Evolutionary conservation across 768 basidiomycete species (phyloP), one percentile per base, ranked within the genome.

Genomic region (Mycena olivaceomarginata): DNA sequence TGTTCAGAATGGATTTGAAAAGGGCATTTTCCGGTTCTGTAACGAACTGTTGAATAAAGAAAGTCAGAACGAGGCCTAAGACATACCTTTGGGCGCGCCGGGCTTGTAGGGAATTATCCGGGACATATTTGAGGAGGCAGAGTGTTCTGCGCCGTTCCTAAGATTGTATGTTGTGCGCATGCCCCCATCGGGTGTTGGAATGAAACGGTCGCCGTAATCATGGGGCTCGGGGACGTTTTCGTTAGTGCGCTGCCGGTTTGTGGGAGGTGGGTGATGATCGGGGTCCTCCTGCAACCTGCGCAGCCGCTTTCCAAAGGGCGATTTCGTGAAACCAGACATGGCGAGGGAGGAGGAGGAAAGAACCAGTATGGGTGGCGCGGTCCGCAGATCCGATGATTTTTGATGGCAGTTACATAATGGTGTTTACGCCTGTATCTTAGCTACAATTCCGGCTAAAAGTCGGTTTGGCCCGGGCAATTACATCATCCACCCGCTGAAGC

Each of bases 1-100:
- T 91, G 83, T 96, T 92, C 22, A 96, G 87, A 76, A 96, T 92
- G 39, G 94, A 91, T 75, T 89, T 93, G 87, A 97, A 96, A 68
- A 96, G 91, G 13, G 94, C 89, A 82, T 96, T 96, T 70, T 95
- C 95, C 92, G 96, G 95, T 85, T 96, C 95, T 95, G 76, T 51
- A 48, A n/a, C 22, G 16, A 25, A n/a, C n/a, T 57, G 22, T 2
- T 18, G 22, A 6, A 10, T 7, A n/a, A 63, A 53, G 41, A 63
- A 67, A 74, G 81, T 5, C 1, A 10, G 11, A 57, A n/a, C 6
- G n/a, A 46, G 79, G 80, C 31, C n/a, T n/a, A 71, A 77, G 65
- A 84, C 85, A 43, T 73, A 92, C 94, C 95, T 86, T 94, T 94
- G 77, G 93, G 90, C 20, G 94, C 94, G 81, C 96, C 95, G 2